Conservation (phyloP, 2,329 filamentous ascomycete species). For the Ceratocystis cacaofunesta region DNA sequence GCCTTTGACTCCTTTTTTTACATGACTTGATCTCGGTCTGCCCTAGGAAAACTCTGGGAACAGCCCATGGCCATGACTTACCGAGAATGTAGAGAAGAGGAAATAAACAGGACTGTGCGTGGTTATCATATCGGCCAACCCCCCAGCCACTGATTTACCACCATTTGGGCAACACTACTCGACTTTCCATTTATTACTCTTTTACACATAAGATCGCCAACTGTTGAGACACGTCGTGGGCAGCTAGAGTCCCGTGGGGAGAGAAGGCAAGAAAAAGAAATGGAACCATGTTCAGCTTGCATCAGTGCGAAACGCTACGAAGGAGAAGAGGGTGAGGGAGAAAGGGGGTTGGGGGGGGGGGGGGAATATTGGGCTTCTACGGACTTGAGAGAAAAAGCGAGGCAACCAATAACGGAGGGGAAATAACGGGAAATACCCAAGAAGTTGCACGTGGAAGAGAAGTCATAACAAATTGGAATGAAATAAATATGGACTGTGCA, state of each 20-base stretch:
- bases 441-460: neutral
- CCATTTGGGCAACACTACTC: neutral
- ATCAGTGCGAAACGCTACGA: slow-evolving; percentile 3
- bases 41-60: neutral
- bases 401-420: neutral
- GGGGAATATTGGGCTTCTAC: neutral
- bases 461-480: neutral
- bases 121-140: neutral
- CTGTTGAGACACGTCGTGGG: neutral
- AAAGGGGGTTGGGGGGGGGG: neutral
- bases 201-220: neutral
- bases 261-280: neutral
- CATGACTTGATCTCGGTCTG: neutral
- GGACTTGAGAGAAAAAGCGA: neutral
- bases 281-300: slow-evolving; percentile 6
- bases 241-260: neutral
- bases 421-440: neutral
- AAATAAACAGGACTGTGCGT: neutral
- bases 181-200: neutral
- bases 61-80: too few species aligned
- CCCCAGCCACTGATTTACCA: neutral
- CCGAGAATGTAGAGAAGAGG: neutral
- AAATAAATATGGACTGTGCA: neutral
- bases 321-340: neutral
- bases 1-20: neutral